Percentiles rank a stretch among this genome's conserved stretches.
phyloP scores from a whole-genome alignment of 2,329 filamentous ascomycete genomes.

The Colletotrichum acutatum region DNA sequence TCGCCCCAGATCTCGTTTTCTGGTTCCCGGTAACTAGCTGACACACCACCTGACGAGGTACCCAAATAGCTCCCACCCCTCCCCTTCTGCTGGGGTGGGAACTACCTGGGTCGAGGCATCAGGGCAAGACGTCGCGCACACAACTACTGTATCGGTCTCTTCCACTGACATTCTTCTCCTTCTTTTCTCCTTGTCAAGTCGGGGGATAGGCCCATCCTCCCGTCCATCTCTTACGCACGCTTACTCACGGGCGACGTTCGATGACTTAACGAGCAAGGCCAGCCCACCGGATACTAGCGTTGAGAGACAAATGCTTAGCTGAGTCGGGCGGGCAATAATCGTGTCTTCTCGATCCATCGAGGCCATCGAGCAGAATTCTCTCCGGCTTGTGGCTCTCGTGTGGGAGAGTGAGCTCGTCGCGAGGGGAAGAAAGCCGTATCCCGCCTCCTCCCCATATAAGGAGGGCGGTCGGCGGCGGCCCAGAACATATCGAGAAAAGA shows the following conservation, averaged over 20 bases:
- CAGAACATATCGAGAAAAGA: neutral
- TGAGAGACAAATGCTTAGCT: constrained; percentile 13
- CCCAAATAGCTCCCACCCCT: neutral
- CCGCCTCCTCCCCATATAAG: constrained; percentile 22
- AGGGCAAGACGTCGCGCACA: constrained; percentile 26
- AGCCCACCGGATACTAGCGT: constrained; percentile 10
- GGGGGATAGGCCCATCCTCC: constrained; percentile 4
- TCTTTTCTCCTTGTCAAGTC: neutral
- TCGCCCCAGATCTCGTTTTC: constrained; percentile 21
- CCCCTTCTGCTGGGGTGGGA: constrained; percentile 19
- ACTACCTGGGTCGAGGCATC: constrained; percentile 12
- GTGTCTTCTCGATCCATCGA: constrained; percentile 29
- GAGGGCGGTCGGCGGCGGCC: constrained; percentile 4
- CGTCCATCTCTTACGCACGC: constrained; percentile 26
- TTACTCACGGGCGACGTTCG: constrained; percentile 29
- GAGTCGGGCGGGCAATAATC: constrained; percentile 4
- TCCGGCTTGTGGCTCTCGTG: constrained; percentile 18
- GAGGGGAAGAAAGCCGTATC: constrained; percentile 1
- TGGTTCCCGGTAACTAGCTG: constrained; percentile 20
- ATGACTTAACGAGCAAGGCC: constrained; percentile 29
- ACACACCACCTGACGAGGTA: constrained; percentile 20
- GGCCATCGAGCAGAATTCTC: neutral
- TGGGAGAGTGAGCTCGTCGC: constrained; percentile 1
- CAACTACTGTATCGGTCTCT: neutral
- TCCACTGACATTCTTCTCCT: neutral